Percentiles rank a stretch among this genome's conserved stretches.
These are phyloP conservation scores for Saturnispora besseyi DNA, from an alignment of 805 yeast genomes.

Conservation along the genomic window DNA sequence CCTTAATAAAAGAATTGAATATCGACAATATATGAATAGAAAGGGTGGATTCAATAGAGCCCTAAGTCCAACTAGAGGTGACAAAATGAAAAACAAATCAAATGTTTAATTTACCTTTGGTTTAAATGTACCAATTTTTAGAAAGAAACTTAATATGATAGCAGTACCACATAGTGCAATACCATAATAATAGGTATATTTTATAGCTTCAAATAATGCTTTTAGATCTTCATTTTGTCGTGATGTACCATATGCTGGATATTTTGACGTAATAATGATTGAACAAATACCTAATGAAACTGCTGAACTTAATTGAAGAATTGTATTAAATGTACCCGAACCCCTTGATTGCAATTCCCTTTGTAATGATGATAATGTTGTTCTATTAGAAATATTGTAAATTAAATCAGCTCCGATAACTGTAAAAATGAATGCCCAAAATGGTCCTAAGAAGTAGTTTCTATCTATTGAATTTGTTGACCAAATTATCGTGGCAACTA, in stretches of 20 bases:
- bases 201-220: conserved; percentile 27
- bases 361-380: conserved; percentile 34
- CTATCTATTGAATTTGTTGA: conserved; percentile 29
- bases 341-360: conserved; percentile 35
- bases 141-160: conserved; percentile 25
- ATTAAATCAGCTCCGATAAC: conserved; percentile 41
- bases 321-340: conserved; percentile 40
- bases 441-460: conserved; percentile 37
- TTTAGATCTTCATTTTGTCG: conserved; percentile 17
- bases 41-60: conserved; percentile 48
- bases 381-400: conserved; percentile 38
- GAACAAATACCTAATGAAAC: conserved; percentile 36
- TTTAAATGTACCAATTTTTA: conserved; percentile 32
- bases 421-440: conserved; percentile 32
- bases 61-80: conserved; percentile 34
- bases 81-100: conserved; percentile 1
- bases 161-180: conserved; percentile 28
- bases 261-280: conserved; percentile 30
- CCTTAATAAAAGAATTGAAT: conserved; percentile 33
- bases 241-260: conserved; percentile 25
- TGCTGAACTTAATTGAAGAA: conserved; percentile 32
- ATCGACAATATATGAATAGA: conserved; percentile 54
- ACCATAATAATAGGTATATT: conserved; percentile 33
- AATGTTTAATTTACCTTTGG: not conserved
- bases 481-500: conserved; percentile 34